Evolutionary conservation across 2,329 filamentous ascomycete species (phyloP).

Genomic region (Arthrobotrys iridis): DNA sequence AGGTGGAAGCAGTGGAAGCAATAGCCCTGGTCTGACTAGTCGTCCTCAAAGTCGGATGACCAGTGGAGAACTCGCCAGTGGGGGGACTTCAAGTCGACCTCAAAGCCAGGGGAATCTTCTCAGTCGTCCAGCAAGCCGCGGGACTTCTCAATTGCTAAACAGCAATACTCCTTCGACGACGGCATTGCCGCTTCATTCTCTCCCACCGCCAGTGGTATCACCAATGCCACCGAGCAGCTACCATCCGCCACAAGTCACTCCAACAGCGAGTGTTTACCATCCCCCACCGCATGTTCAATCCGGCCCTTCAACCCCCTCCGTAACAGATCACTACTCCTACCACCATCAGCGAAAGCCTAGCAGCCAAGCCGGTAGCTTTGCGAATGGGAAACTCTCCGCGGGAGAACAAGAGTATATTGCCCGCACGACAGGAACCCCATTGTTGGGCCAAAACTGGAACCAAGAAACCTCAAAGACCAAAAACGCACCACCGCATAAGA

Average conservation of each 20-base stretch:
- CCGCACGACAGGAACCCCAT: constrained; percentile 78
- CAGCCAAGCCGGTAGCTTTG: constrained; percentile 43
- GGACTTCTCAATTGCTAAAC: not conserved
- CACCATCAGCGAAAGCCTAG: constrained; percentile 59
- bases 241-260: constrained; percentile 5
- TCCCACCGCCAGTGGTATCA: constrained; percentile 22
- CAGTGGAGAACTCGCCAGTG: constrained; percentile 13
- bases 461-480: constrained; percentile 61
- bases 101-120: constrained; percentile 24
- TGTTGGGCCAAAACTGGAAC: constrained; percentile 65
- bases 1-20: not conserved
- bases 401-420: constrained; percentile 90
- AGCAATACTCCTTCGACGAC: not conserved
- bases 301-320: constrained; percentile 42
- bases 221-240: constrained; percentile 20
- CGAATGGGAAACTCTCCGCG: constrained; percentile 73
- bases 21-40: not conserved
- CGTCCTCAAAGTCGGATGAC: not conserved
- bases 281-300: constrained; percentile 33
- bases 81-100: not conserved
- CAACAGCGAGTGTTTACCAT: constrained; percentile 7
- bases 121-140: constrained; percentile 15
- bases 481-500: constrained; percentile 66
- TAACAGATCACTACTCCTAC: constrained; percentile 60
- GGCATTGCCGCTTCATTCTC: constrained; percentile 22